Percentiles rank a stretch among this genome's conserved stretches.
Conservation (phyloP, 345 rosid species). For the Pugionium dolabratum region DNA sequence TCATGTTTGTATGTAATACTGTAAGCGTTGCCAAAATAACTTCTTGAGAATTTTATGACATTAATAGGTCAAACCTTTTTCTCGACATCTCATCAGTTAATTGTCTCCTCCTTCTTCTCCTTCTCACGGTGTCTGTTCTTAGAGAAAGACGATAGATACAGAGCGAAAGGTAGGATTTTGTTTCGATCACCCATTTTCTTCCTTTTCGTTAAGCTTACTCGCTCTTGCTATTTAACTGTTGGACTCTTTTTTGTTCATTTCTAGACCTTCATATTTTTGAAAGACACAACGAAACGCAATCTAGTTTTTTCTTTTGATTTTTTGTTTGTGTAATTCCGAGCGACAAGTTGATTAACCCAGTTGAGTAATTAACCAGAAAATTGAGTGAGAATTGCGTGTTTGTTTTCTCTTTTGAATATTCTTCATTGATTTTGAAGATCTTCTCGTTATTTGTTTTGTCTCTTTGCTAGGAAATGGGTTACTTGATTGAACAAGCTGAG, state of each 20-base stretch:
- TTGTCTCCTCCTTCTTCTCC: constrained; percentile 17
- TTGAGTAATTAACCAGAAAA: constrained; percentile 3
- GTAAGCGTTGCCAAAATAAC: constrained; percentile 11
- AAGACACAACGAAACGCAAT: constrained; percentile 13
- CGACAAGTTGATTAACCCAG: constrained; percentile 15
- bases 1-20: constrained; percentile 25
- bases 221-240: constrained; percentile 26
- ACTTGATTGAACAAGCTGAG: neutral
- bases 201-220: constrained; percentile 13
- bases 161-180: constrained; percentile 16
- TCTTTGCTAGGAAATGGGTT: neutral
- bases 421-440: constrained; percentile 23
- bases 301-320: constrained; percentile 1
- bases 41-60: constrained; percentile 28
- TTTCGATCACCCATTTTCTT: constrained; percentile 30
- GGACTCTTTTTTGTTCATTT: neutral
- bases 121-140: neutral
- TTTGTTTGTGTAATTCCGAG: neutral
- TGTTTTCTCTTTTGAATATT: neutral
- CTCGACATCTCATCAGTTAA: constrained; percentile 23
- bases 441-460: constrained; percentile 2
- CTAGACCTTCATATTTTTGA: neutral
- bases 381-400: constrained; percentile 8
- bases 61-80: constrained; percentile 33
- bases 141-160: neutral